Conservation (phyloP, 805 yeast species). For the Yamadazyma insecticola region DNA sequence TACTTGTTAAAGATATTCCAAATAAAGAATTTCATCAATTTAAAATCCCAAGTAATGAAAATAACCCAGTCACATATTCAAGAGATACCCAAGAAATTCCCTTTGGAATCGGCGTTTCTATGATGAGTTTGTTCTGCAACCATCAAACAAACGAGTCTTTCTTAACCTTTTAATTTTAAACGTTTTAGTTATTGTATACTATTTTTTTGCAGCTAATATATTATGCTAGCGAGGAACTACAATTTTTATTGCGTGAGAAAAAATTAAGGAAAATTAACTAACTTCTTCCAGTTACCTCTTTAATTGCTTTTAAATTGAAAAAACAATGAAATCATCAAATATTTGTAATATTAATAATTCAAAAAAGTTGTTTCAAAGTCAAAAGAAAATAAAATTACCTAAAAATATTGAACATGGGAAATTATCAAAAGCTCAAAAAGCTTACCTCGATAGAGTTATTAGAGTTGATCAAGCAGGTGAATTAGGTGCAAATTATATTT, state of each 20-base stretch:
- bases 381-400: slow-evolving; percentile 1
- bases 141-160: slow-evolving; percentile 1
- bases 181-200: no score
- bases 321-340: no score
- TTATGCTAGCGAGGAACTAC: no score
- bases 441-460: slow-evolving; percentile 67
- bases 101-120: slow-evolving; percentile 39
- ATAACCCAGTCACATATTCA: slow-evolving; percentile 51
- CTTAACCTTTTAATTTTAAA: no score
- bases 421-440: slow-evolving; percentile 53
- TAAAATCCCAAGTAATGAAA: slow-evolving; percentile 40
- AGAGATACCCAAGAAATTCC: slow-evolving; percentile 62
- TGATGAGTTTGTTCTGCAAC: no score
- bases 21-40: slow-evolving; percentile 45
- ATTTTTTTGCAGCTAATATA: no score
- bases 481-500: slow-evolving; percentile 90
- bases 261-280: no score
- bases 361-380: no score
- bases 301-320: no score
- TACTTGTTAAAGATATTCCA: slow-evolving; percentile 46
- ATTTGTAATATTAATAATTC: no score
- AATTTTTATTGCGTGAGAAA: no score
- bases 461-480: slow-evolving; percentile 99
- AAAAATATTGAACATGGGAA: slow-evolving; percentile 30
- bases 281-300: no score